phyloP scores from a whole-genome alignment of 257 asterid genomes.

The Gynochthodes officinalis region DNA sequence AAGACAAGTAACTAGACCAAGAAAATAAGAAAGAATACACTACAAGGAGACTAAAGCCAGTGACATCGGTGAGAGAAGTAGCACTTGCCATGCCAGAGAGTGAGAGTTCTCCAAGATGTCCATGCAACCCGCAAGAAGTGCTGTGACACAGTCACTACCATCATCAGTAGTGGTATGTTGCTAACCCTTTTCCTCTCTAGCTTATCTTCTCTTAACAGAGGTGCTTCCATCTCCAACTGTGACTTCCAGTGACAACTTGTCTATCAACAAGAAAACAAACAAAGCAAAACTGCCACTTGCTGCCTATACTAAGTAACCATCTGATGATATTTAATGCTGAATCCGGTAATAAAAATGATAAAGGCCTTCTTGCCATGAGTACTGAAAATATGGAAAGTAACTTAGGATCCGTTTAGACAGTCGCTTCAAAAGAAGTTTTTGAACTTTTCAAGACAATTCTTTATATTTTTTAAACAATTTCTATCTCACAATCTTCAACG shows the following conservation, averaged over 20 bases:
- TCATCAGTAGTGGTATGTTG: constrained; percentile 33
- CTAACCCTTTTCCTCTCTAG: constrained; percentile 11
- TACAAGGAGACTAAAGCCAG: constrained; percentile 42
- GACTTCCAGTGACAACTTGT: constrained; percentile 9
- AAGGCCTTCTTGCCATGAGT: too few relatives aligned
- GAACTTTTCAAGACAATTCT: too few relatives aligned
- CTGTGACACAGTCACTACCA: constrained; percentile 36
- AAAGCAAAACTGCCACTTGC: too few relatives aligned
- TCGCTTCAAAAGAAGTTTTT: too few relatives aligned
- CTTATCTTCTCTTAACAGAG: constrained; percentile 2
- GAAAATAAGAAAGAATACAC: background rate
- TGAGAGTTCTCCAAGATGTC: constrained; percentile 33
- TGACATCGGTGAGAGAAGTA: constrained; percentile 37
- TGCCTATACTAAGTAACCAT: too few relatives aligned
- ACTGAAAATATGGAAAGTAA: too few relatives aligned
- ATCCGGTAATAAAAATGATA: too few relatives aligned
- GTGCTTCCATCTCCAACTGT: constrained; percentile 21
- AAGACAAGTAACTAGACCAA: background rate
- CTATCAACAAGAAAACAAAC: too few relatives aligned
- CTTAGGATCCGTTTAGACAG: too few relatives aligned
- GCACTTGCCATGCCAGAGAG: constrained; percentile 38
- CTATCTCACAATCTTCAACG: too few relatives aligned
- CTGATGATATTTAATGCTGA: too few relatives aligned
- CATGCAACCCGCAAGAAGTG: constrained; percentile 30
- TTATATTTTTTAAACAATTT: too few relatives aligned